These are phyloP conservation scores for Globisporangium viniferum DNA, from an alignment of 352 stramenopile species.

Conservation along the genomic window DNA sequence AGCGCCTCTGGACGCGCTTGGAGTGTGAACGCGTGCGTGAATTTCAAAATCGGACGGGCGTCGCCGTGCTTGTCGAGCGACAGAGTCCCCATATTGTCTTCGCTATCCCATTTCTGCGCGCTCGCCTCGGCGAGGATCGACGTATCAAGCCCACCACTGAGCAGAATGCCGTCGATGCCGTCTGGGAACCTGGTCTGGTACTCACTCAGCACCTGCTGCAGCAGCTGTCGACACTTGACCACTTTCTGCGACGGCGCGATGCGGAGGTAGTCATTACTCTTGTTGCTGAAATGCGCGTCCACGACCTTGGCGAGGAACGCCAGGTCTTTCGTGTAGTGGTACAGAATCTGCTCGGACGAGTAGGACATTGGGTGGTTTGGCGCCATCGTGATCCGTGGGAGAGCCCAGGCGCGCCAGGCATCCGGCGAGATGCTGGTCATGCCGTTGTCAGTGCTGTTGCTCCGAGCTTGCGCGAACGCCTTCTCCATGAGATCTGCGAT, in stretches of 20 bases:
- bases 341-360: slow-evolving; percentile 56
- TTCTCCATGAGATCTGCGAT: slow-evolving; percentile 40
- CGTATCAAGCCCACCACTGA: slow-evolving; percentile 69
- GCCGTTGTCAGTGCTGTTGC: not conserved
- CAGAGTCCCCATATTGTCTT: slow-evolving; percentile 21
- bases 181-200: slow-evolving; percentile 27
- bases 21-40: slow-evolving; percentile 55
- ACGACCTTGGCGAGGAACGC: slow-evolving; percentile 36
- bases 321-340: slow-evolving; percentile 73
- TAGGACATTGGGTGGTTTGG: slow-evolving; percentile 64
- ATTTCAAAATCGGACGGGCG: slow-evolving; percentile 42
- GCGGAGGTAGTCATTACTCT: slow-evolving; percentile 49
- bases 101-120: slow-evolving; percentile 26
- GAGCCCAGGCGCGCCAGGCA: slow-evolving; percentile 52
- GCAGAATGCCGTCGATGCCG: slow-evolving; percentile 45
- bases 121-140: slow-evolving; percentile 68
- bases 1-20: slow-evolving; percentile 36
- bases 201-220: slow-evolving; percentile 56
- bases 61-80: slow-evolving; percentile 36
- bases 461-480: slow-evolving; percentile 43
- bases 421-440: slow-evolving; percentile 30
- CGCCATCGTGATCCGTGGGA: slow-evolving; percentile 55
- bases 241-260: slow-evolving; percentile 26
- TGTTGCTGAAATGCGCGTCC: slow-evolving; percentile 25
- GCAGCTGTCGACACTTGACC: slow-evolving; percentile 40